Evolutionary conservation across 805 yeast genomes (phyloP).

Genomic region (Barnettozyma salicaria): DNA sequence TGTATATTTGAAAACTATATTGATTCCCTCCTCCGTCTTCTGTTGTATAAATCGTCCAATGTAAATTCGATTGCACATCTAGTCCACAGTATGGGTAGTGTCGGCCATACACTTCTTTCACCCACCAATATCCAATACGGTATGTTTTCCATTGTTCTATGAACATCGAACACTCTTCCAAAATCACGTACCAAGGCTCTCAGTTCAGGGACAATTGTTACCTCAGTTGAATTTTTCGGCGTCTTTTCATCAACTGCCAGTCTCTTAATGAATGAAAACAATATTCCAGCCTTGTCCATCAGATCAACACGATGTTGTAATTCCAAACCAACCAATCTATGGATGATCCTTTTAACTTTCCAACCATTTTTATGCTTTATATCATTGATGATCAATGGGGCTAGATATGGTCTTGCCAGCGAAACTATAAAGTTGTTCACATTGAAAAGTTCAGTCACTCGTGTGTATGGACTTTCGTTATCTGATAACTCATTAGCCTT

Average conservation of each 20-base stretch:
- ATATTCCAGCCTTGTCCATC: slow-evolving; percentile 68
- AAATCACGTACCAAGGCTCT: slow-evolving; percentile 42
- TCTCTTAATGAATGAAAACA: slow-evolving; percentile 65
- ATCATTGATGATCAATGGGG: slow-evolving; percentile 82
- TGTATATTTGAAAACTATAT: background rate
- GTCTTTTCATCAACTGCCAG: slow-evolving; percentile 84
- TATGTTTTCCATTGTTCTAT: slow-evolving; percentile 76
- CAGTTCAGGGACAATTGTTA: slow-evolving; percentile 85
- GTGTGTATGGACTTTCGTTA: slow-evolving; percentile 69
- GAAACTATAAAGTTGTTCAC: slow-evolving; percentile 92
- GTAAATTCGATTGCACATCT: slow-evolving; percentile 88
- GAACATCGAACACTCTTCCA: slow-evolving; percentile 41
- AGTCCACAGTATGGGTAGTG: slow-evolving; percentile 76
- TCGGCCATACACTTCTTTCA: slow-evolving; percentile 90
- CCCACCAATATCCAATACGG: slow-evolving; percentile 90
- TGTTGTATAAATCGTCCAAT: slow-evolving; percentile 61
- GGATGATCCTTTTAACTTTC: slow-evolving; percentile 33
- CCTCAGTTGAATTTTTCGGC: slow-evolving; percentile 72
- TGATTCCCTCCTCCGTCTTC: slow-evolving; percentile 25
- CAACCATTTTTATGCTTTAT: slow-evolving; percentile 56
- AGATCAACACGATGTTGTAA: slow-evolving; percentile 79
- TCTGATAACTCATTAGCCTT: slow-evolving; percentile 38
- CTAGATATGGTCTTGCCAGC: slow-evolving; percentile 87
- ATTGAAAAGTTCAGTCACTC: slow-evolving; percentile 87
- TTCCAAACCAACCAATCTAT: slow-evolving; percentile 51